These are phyloP conservation scores for Choanephora cucurbitarum DNA, from an alignment of 371 early-diverging fungal genomes.

Conservation along the genomic window DNA sequence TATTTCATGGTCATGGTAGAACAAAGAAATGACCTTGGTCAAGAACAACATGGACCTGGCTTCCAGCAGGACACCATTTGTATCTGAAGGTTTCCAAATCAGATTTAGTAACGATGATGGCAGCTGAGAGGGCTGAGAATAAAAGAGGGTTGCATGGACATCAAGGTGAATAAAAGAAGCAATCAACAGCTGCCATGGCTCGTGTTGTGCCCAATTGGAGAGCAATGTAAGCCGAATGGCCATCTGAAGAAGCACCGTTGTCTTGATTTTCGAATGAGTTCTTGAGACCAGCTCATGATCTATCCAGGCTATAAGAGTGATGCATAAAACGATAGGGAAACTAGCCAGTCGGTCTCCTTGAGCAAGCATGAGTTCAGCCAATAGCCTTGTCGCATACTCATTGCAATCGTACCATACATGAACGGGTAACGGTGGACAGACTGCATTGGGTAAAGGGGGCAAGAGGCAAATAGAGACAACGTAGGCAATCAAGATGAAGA, in stretches of 20 bases:
- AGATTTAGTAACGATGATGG: background rate
- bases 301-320: constrained; percentile 21
- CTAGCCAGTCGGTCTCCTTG: constrained; percentile 1
- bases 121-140: constrained; percentile 7
- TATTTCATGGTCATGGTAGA: constrained; percentile 21
- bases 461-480: constrained; percentile 14
- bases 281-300: constrained; percentile 1
- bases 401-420: constrained; percentile 13
- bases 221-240: constrained; percentile 14
- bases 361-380: constrained; percentile 13
- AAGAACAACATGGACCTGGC: constrained; percentile 17
- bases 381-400: constrained; percentile 10
- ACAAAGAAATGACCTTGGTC: constrained; percentile 19
- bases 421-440: constrained; percentile 13
- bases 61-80: constrained; percentile 12
- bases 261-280: constrained; percentile 2
- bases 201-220: background rate
- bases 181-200: constrained; percentile 21
- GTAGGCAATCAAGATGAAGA: constrained; percentile 22
- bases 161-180: constrained; percentile 23
- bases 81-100: constrained; percentile 1
- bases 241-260: constrained; percentile 14
- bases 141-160: constrained; percentile 25
- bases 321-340: constrained; percentile 20
- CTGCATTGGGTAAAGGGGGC: constrained; percentile 1